Conservation (phyloP, 352 stramenopile species). For the Phytophthora pluvialis region DNA sequence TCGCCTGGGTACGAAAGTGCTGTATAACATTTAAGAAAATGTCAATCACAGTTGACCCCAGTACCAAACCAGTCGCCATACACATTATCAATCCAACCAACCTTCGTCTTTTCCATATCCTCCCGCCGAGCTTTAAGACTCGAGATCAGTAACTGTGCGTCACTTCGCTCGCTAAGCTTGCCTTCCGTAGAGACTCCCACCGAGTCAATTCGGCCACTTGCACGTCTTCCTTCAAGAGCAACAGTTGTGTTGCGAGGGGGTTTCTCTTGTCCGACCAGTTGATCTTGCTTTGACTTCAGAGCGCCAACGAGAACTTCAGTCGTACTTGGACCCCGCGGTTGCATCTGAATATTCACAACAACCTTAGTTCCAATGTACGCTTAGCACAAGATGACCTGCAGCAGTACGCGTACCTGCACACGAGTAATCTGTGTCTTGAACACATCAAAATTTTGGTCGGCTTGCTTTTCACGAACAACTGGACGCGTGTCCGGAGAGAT, state of each 20-base stretch:
- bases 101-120: constrained; percentile 84
- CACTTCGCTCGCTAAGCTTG: constrained; percentile 49
- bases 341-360: constrained; percentile 53
- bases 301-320: constrained; percentile 81
- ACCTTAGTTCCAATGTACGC: background rate
- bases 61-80: background rate
- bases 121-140: constrained; percentile 74
- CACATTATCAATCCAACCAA: constrained; percentile 26
- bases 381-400: constrained; percentile 1
- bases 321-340: constrained; percentile 77
- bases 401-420: constrained; percentile 53
- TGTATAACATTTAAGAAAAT: constrained; percentile 30
- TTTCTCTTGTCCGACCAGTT: constrained; percentile 63
- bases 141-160: constrained; percentile 74
- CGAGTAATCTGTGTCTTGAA: constrained; percentile 88
- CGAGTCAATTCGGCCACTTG: constrained; percentile 13
- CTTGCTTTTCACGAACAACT: constrained; percentile 46
- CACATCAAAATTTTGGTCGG: constrained; percentile 69
- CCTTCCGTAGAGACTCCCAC: constrained; percentile 26
- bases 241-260: constrained; percentile 74
- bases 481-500: constrained; percentile 58
- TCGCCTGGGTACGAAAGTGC: constrained; percentile 88
- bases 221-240: constrained; percentile 34
- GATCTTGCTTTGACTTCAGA: constrained; percentile 81
- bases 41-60: constrained; percentile 12